A percentile compares a stretch with the other conserved stretches of the same genome.
Evolutionary conservation across 176 grass and related monocot genomes (phyloP).

Genomic region (Rhipidocladum racemiflorum): DNA sequence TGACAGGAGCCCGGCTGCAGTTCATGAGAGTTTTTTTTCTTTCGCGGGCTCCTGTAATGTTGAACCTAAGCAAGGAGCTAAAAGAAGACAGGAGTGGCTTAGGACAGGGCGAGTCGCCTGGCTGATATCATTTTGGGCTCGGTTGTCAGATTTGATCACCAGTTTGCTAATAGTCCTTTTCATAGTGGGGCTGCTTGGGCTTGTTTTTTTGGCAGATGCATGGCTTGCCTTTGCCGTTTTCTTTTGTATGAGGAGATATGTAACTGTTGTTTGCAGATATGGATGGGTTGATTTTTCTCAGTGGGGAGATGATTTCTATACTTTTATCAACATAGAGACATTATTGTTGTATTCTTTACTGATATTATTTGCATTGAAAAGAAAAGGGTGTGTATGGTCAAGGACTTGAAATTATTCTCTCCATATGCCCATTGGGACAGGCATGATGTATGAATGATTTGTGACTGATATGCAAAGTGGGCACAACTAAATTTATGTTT

Average conservation of each 20-base stretch:
- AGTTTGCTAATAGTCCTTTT: conserved; percentile 33
- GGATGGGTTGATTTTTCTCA: conserved; percentile 24
- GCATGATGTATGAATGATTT: not conserved
- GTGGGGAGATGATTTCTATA: not conserved
- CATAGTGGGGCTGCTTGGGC: conserved; percentile 33
- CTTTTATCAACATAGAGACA: conserved; percentile 28
- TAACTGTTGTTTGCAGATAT: conserved; percentile 40
- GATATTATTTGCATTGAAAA: conserved; percentile 41
- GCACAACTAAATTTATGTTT: not conserved
- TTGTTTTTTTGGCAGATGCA: conserved; percentile 42
- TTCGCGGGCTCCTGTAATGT: not conserved
- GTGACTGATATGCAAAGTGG: not conserved
- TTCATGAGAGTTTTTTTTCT: not conserved
- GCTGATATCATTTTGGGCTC: conserved; percentile 19
- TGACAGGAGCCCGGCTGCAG: not conserved
- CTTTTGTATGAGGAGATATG: conserved; percentile 29
- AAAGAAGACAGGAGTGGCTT: conserved; percentile 13
- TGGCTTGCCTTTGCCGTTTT: conserved; percentile 39
- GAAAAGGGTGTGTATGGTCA: conserved; percentile 14
- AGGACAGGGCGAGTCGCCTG: not conserved
- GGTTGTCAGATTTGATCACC: conserved; percentile 34
- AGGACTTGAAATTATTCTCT: not conserved
- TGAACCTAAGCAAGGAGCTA: conserved; percentile 14
- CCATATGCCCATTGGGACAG: not conserved
- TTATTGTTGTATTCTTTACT: conserved; percentile 51